Percentiles rank a stretch among this genome's conserved stretches.
Evolutionary conservation across 108 stramenopile species (phyloP).

Genomic region (Fragilaria crotonensis): DNA sequence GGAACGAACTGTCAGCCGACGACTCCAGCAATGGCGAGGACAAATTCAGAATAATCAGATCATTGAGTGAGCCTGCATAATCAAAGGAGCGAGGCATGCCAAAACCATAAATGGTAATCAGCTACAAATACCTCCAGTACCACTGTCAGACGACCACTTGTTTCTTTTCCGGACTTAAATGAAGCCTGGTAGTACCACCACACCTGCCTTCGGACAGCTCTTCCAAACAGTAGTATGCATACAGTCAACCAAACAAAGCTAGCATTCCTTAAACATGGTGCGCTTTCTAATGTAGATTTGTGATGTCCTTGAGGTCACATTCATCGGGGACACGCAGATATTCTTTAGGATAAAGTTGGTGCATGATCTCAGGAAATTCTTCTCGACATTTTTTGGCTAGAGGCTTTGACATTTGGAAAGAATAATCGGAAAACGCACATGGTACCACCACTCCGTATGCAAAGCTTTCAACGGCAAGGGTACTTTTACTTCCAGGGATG

Average conservation of each 20-base stretch:
- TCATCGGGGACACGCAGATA: constrained; percentile 1
- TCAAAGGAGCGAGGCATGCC: neutral
- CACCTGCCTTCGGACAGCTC: constrained; percentile 9
- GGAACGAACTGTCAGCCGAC: constrained; percentile 3
- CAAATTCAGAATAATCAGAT: constrained; percentile 8
- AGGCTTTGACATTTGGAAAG: constrained; percentile 11
- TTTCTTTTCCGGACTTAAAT: neutral
- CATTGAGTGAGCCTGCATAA: constrained; percentile 10
- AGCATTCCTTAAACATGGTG: constrained; percentile 7
- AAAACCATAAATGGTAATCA: constrained; percentile 5
- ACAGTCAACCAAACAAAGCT: constrained; percentile 11
- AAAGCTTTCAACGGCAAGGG: constrained; percentile 8
- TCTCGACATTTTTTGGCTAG: neutral
- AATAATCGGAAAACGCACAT: constrained; percentile 2
- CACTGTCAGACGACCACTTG: neutral
- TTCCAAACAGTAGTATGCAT: constrained; percentile 18
- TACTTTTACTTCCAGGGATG: neutral
- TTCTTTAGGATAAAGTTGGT: constrained; percentile 6
- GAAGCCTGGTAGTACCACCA: constrained; percentile 9
- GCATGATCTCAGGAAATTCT: neutral
- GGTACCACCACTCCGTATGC: constrained; percentile 7
- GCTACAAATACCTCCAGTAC: constrained; percentile 9
- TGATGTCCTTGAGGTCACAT: constrained; percentile 6
- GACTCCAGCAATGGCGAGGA: neutral
- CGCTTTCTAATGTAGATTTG: neutral